Base-by-base conservation (phyloP, 352 stramenopile species). In the Phytophthora pisi region DNA sequence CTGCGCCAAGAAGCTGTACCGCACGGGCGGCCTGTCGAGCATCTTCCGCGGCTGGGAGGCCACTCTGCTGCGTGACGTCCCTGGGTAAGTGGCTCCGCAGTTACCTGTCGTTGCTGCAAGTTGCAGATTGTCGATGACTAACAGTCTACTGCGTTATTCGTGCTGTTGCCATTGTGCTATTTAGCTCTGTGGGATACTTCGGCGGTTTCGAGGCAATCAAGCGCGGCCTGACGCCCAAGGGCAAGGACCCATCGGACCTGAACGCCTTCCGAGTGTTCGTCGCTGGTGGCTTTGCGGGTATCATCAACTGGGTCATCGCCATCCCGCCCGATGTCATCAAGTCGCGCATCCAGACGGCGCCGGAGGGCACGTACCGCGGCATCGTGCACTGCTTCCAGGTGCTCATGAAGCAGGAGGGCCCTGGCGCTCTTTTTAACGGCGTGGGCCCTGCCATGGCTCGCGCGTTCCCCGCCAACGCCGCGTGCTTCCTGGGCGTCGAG, bases 311-410 rank as follows among this genome's bases (percentile, higher is more conserved):
- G 97, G 81, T 82, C 34, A 91, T 99, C 18, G 87, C 89, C 23
- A 99, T 99, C 60, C 96, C 97, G 26, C 81, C 95, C 1, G 97
- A 99, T 81, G 93, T 98, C 38, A 80, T 99, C 69, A 99, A 99
- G 83, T 98, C 89, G 45, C 86, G 96, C 69, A 98, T 97, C 74
- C 97, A 99, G 79, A 98, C 96, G 0, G 96, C 96, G 15, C 94
- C 96, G 13, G 96, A 98, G 47, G 96, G 96, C 36, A 98, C 86
- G 51, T 99, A 99, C 79, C 89, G 77, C 26, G 92, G 94, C 47
- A 86, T 99, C 30, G 46, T 80, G 51, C 91, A 99, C 72, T 97
- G 98, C 55, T 94, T 93, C 73, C 78, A 93, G 65, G 83, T 97
- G 58, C 77, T 99, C 16, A 96, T 99, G 72, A 97, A 96, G 67